A percentile compares a stretch with the other conserved stretches of the same genome.
Evolutionary conservation across 2,329 filamentous ascomycete genomes (phyloP).

Genomic region (Pseudogymnoascus sp.): DNA sequence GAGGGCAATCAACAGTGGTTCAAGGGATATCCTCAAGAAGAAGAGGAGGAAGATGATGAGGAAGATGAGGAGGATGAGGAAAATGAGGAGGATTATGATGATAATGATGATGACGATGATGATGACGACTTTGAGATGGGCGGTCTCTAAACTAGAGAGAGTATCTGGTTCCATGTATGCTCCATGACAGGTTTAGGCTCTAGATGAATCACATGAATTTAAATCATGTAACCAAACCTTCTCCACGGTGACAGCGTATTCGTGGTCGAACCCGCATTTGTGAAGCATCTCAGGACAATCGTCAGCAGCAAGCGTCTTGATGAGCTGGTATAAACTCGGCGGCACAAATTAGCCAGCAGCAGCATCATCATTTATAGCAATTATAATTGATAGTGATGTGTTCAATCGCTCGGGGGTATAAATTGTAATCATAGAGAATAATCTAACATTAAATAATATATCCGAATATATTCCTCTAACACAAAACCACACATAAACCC

Average conservation of each 20-base stretch:
- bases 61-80: background rate
- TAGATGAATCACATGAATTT: background rate
- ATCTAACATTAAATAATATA: background rate
- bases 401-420: background rate
- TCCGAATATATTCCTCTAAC: background rate
- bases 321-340: too few relatives aligned
- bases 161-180: background rate
- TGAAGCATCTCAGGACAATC: too few relatives aligned
- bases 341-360: too few relatives aligned
- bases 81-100: background rate
- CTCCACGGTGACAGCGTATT: background rate
- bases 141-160: background rate
- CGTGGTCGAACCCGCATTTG: background rate
- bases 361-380: too few relatives aligned
- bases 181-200: background rate
- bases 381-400: background rate
- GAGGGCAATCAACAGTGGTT: slow-evolving; percentile 4
- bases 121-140: background rate
- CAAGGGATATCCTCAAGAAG: background rate
- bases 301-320: too few relatives aligned
- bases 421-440: background rate
- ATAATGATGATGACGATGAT: background rate
- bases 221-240: background rate
- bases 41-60: background rate
- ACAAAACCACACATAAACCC: background rate